phyloP scores from a whole-genome alignment of 139 green algal genomes.

The Chlamydomonas sphaeroides region DNA sequence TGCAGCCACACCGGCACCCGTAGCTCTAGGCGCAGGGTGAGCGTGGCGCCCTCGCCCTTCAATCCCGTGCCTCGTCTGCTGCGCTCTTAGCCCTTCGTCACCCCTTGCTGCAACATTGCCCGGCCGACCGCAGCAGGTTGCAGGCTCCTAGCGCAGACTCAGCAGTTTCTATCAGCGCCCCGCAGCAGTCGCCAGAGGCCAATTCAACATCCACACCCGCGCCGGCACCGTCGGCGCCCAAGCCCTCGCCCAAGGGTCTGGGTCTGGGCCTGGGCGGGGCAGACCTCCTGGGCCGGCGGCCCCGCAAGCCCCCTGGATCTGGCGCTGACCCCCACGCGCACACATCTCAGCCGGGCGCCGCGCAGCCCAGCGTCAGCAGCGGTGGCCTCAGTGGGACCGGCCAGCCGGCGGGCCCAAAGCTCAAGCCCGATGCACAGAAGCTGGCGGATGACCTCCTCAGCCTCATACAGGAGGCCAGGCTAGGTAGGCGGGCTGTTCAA shows the following conservation, averaged over 20 bases:
- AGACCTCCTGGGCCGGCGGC: constrained; percentile 3
- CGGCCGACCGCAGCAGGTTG: no score
- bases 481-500: constrained; percentile 6
- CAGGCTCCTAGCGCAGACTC: no score
- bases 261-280: neutral
- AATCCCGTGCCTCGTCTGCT: no score
- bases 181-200: no score
- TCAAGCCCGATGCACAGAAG: constrained; percentile 47
- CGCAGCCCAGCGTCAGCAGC: neutral
- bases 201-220: no score
- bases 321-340: neutral
- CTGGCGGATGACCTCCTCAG: constrained; percentile 61
- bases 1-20: neutral
- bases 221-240: neutral
- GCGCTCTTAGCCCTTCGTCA: no score
- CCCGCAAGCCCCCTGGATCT: neutral
- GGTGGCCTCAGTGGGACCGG: no score
- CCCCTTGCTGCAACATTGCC: no score
- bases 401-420: neutral
- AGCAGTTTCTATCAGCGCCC: no score
- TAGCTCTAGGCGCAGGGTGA: neutral
- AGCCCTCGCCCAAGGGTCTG: neutral
- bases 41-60: no score
- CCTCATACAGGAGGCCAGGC: constrained; percentile 38
- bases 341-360: no score